Conservation (phyloP, 352 stramenopile species). For the Albugo laibachii region DNA sequence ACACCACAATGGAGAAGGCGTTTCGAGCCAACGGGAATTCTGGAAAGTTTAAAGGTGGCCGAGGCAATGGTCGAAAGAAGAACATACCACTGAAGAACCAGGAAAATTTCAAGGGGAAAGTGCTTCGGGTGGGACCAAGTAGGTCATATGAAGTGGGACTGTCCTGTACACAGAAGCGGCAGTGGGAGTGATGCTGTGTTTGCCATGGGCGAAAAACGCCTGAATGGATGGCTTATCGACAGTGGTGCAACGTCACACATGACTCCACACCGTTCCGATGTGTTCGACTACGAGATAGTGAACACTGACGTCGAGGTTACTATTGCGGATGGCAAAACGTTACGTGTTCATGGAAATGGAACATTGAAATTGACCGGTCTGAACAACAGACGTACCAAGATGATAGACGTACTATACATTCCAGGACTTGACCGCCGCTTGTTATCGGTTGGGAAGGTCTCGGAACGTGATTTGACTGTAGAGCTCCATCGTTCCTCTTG, state of each 20-base stretch:
- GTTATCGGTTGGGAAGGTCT: constrained; percentile 8
- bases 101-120: constrained; percentile 7
- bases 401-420: constrained; percentile 7
- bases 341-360: neutral
- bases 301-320: constrained; percentile 1
- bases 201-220: neutral
- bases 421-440: constrained; percentile 5
- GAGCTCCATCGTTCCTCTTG: constrained; percentile 2
- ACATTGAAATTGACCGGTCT: neutral
- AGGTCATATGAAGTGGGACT: constrained; percentile 8
- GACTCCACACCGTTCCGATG: constrained; percentile 4
- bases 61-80: constrained; percentile 1
- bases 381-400: neutral
- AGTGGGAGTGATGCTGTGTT: constrained; percentile 1
- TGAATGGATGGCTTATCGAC: constrained; percentile 3
- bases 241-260: constrained; percentile 7
- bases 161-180: neutral
- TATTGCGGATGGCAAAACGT: constrained; percentile 6
- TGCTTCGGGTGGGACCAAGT: constrained; percentile 5
- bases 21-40: neutral
- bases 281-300: constrained; percentile 3
- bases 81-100: constrained; percentile 1
- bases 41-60: too few relatives aligned
- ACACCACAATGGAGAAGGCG: constrained; percentile 1
- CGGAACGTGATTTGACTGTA: constrained; percentile 1